A percentile compares a stretch with the other conserved stretches of the same genome.
phyloP scores from a whole-genome alignment of 805 yeast genomes.

The Blastobotrys peoriensis region DNA sequence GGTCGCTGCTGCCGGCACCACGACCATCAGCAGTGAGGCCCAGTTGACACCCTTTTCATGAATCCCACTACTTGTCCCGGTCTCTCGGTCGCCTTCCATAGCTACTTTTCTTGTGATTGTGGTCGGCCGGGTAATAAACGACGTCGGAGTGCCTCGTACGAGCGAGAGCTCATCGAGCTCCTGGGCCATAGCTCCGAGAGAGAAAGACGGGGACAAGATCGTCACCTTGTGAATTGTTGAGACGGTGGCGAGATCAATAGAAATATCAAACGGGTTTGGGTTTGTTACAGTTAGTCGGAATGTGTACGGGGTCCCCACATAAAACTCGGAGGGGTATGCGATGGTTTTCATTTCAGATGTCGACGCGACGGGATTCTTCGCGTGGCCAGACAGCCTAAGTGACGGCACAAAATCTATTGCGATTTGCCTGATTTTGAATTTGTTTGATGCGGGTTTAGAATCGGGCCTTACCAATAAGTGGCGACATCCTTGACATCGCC shows the following conservation, averaged over 20 bases:
- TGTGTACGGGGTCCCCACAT: constrained; percentile 3
- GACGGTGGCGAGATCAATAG: constrained; percentile 15
- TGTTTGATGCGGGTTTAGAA: constrained; percentile 18
- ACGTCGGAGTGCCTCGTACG: constrained; percentile 22
- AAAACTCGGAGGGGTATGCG: constrained; percentile 1
- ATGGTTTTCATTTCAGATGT: neutral
- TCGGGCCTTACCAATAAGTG: constrained; percentile 31
- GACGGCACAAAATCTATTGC: constrained; percentile 26
- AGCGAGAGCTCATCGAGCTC: constrained; percentile 23
- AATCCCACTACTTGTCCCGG: constrained; percentile 10
- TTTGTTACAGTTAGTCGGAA: constrained; percentile 20
- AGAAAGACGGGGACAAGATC: constrained; percentile 15
- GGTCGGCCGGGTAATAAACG: constrained; percentile 23
- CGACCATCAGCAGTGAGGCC: constrained; percentile 19
- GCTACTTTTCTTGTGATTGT: constrained; percentile 23
- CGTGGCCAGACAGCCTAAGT: constrained; percentile 5
- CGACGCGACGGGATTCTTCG: neutral
- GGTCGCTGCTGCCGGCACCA: constrained; percentile 5
- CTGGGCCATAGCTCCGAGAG: constrained; percentile 21
- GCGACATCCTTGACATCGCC: constrained; percentile 30
- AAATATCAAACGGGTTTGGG: constrained; percentile 13
- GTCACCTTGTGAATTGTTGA: constrained; percentile 12
- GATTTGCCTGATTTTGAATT: constrained; percentile 18
- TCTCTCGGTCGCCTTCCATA: constrained; percentile 21
- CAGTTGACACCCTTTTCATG: constrained; percentile 26